Conservation (phyloP, 2,329 filamentous ascomycete genomes). For the Paramyrothecium sp. region DNA sequence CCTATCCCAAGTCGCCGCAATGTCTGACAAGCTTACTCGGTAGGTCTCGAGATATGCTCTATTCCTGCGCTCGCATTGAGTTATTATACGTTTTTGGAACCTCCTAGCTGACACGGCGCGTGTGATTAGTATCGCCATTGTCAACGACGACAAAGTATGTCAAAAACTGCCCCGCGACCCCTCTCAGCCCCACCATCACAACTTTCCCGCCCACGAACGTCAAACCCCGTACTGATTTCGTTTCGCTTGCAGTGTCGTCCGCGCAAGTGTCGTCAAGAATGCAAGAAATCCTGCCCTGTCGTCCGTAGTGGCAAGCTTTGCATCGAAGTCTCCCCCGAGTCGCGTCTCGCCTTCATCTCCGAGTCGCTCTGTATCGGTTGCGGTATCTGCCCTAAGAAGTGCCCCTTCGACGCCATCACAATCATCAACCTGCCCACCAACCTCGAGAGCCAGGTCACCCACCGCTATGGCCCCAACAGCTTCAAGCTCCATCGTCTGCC, state of each 20-base stretch:
- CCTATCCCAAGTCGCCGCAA: slow-evolving; percentile 41
- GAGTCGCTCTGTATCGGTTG: slow-evolving; percentile 96
- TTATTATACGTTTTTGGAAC: background rate
- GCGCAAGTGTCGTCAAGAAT: slow-evolving; percentile 93
- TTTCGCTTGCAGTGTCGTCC: slow-evolving; percentile 31
- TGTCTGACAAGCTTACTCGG: slow-evolving; percentile 95
- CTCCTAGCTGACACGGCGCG: slow-evolving; percentile 19
- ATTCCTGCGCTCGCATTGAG: background rate
- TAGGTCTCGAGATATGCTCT: slow-evolving; percentile 44
- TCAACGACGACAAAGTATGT: slow-evolving; percentile 92
- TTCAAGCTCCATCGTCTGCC: slow-evolving; percentile 98
- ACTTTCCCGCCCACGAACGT: background rate
- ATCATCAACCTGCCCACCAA: slow-evolving; percentile 99
- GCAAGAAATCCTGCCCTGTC: slow-evolving; percentile 97
- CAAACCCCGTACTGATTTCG: slow-evolving; percentile 22
- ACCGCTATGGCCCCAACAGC: slow-evolving; percentile 98
- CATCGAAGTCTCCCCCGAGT: slow-evolving; percentile 86
- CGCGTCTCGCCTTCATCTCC: slow-evolving; percentile 97
- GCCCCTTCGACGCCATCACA: slow-evolving; percentile 96
- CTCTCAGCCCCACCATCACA: slow-evolving; percentile 20
- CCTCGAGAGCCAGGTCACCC: slow-evolving; percentile 95
- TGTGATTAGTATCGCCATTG: slow-evolving; percentile 83
- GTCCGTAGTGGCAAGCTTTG: slow-evolving; percentile 96
- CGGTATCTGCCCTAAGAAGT: slow-evolving; percentile 99
- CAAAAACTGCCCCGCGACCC: slow-evolving; percentile 10